Base-by-base conservation (phyloP, 2,329 filamentous ascomycete species). In the Aureobasidium sp. region DNA sequence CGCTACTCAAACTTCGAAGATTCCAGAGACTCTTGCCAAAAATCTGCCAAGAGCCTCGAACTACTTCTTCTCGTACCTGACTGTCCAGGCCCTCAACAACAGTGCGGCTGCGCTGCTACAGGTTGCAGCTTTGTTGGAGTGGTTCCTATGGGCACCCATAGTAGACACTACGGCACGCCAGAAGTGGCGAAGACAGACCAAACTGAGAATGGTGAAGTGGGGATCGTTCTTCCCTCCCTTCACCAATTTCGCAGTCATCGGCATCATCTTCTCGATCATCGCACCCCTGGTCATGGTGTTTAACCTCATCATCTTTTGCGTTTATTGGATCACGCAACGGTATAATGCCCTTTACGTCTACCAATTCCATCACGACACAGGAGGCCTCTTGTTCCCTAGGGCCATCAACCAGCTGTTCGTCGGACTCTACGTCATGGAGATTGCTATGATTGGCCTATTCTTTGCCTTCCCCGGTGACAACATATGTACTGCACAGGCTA, bases 41-140 rank as follows among this genome's bases (percentile, higher is more conserved):
- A 94, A 92, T 63, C 77, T 99, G 5, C 94, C 94, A 2, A 89
- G 85, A 67, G 88, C 92, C 0, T 89, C 91, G 67, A 96, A 97
- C 71, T 99, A 97, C 75, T 99, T 97, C 79, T 97, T 97, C 80
- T 93, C 91, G 0, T 99, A 99, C 81, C 92, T 99, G 86, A 88
- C 97, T 71, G 86, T 99, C 10, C 94, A 97, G 70, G 91, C 92
- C 0, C 81, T 97, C 68, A 91, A 90, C 65, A 91, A 90, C 65
- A 96, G 91, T 73, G 93, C 93, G 1, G 91, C 89, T 73, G 93
- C 90, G 1, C 79, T 97, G 4, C 78, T 97, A 13, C 94, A 97
- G 70, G 83, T 96, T 29, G 85, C 84, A n/a, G 84, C 86, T 3
- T 81, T 99, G 3, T 70, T 91, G 49, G 79, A 87, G 65, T 96